These are phyloP conservation scores for Porodaedalea pini DNA, from an alignment of 1,284 basidiomycete genomes.

Conservation along the genomic window DNA sequence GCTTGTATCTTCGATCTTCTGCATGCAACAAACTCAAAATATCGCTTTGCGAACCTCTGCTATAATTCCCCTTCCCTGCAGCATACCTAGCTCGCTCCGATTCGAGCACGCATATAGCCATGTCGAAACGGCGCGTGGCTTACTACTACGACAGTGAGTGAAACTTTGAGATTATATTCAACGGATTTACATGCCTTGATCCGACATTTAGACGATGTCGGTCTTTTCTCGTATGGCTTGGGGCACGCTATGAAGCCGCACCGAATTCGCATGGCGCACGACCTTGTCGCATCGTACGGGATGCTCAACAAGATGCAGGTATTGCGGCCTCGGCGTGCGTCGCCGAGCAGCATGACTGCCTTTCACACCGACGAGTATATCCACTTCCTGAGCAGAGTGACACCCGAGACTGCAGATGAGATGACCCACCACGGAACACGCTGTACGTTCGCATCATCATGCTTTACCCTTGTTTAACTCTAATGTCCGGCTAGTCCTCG, in stretches of 20 bases:
- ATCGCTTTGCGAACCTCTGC: not conserved
- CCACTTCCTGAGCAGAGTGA: conserved; percentile 84
- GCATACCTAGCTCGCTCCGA: not conserved
- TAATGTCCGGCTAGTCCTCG: conserved; percentile 53
- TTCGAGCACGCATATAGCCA: conserved; percentile 25
- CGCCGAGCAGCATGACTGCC: conserved; percentile 79
- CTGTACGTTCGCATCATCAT: conserved; percentile 51
- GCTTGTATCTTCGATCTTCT: not conserved
- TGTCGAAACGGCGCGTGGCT: conserved; percentile 58
- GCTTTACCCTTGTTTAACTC: not conserved
- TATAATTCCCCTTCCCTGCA: not conserved
- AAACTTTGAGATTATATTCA: not conserved
- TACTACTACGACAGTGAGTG: conserved; percentile 58
- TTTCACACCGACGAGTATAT: conserved; percentile 99
- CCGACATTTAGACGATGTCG: conserved; percentile 59
- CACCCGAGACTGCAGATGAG: conserved; percentile 83
- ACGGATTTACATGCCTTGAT: not conserved
- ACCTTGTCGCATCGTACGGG: conserved; percentile 86
- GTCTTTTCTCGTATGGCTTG: conserved; percentile 83
- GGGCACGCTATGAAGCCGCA: conserved; percentile 96
- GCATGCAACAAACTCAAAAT: not conserved
- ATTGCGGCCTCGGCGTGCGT: conserved; percentile 80
- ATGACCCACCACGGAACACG: conserved; percentile 80
- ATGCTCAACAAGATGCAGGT: conserved; percentile 92
- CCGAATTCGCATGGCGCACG: conserved; percentile 89